Conservation (phyloP, 2,329 filamentous ascomycete species). For the Aurifilum marmelostoma region DNA sequence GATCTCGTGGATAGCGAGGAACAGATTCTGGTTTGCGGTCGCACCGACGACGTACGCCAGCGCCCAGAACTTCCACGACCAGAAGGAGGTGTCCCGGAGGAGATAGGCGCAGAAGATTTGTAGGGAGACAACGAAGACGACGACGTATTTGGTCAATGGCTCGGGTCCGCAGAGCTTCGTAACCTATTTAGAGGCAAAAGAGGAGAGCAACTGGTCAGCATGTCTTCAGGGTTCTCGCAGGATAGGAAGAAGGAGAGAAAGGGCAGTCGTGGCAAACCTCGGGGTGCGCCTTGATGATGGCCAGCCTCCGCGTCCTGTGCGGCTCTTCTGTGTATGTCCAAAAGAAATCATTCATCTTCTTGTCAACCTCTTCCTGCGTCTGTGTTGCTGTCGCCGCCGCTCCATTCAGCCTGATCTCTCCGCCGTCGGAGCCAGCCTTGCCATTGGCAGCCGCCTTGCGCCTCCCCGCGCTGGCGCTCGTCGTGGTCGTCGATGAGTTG, state of each 20-base stretch:
- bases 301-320: conserved; percentile 84
- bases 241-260: background rate
- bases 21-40: conserved; percentile 97
- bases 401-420: conserved; percentile 22
- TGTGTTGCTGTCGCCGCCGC: conserved; percentile 36
- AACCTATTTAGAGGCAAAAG: conserved; percentile 63
- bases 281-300: conserved; percentile 97
- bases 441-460: conserved; percentile 32
- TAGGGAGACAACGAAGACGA: conserved; percentile 78
- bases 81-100: conserved; percentile 75
- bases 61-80: conserved; percentile 82
- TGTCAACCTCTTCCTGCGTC: conserved; percentile 46
- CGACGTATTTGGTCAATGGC: conserved; percentile 92
- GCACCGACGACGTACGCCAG: conserved; percentile 91
- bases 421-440: conserved; percentile 19
- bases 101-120: conserved; percentile 79
- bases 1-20: conserved; percentile 98
- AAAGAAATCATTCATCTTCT: conserved; percentile 70
- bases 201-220: conserved; percentile 14
- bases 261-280: conserved; percentile 55
- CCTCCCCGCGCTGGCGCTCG: conserved; percentile 34
- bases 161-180: conserved; percentile 97
- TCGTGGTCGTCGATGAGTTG: conserved; percentile 34
- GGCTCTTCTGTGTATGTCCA: conserved; percentile 99
- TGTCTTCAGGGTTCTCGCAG: background rate